These are phyloP conservation scores for Hirschioporus abietinus DNA, from an alignment of 768 basidiomycete genomes.

Conservation along the genomic window DNA sequence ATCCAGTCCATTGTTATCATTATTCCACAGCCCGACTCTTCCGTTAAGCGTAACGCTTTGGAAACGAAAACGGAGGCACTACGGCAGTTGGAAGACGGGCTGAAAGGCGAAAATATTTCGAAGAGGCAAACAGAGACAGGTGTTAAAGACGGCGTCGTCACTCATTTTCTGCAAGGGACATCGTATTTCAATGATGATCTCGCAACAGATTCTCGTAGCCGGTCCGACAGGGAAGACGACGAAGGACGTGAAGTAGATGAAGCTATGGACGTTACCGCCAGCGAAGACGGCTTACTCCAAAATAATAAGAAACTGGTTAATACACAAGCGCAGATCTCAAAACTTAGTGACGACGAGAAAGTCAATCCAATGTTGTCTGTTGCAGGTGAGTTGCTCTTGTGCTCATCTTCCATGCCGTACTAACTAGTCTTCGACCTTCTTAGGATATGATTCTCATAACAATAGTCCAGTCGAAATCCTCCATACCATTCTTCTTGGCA, in stretches of 20 bases:
- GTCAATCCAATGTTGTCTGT: not conserved
- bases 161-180: not conserved
- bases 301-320: not conserved
- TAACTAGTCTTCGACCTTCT: not conserved
- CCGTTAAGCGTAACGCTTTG: not conserved
- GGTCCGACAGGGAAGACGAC: too few relatives aligned
- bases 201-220: too few relatives aligned
- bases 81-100: conserved; percentile 4
- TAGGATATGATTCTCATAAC: conserved; percentile 18
- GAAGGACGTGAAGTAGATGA: not conserved
- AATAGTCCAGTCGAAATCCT: conserved; percentile 36
- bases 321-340: too few relatives aligned
- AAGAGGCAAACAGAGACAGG: conserved; percentile 28
- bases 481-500: conserved; percentile 38
- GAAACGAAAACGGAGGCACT: conserved; percentile 3
- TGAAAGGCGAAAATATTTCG: conserved; percentile 16
- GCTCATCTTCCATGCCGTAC: not conserved
- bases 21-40: not conserved
- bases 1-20: too few relatives aligned
- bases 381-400: not conserved
- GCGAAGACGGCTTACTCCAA: not conserved
- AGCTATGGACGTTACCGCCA: too few relatives aligned
- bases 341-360: not conserved
- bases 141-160: conserved; percentile 28
- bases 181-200: not conserved